Base-by-base conservation (phyloP, 2,329 filamentous ascomycete species). In the Arthrobotrys sphaeroides region DNA sequence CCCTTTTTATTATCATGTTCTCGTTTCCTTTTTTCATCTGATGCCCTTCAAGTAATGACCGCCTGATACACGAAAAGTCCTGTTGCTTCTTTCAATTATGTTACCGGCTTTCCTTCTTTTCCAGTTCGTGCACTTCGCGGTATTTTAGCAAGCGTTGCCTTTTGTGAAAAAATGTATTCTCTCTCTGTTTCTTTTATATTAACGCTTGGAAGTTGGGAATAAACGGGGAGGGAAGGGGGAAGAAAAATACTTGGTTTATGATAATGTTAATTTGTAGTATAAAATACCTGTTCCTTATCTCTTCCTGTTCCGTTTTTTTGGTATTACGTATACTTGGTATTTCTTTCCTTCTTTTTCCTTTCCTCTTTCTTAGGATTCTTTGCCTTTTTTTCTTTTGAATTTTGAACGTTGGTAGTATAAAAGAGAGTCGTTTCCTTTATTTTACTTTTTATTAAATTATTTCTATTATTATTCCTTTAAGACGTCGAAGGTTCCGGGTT, bases 221-320 rank as follows among this genome's bases (percentile, higher is more conserved):
- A 33, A 5, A 10, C 16, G 18, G 12, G 10, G 12, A 24, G 36
- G 36, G 36, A 40, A 2, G 36, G 24, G 18, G 18, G 31, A 31
- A 13, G 18, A 33, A 42, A 24, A 62, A 42, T 24, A 40, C 42
- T 53, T 18, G 51, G 33, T 31, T 26, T 22, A 16, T 38, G 31
- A 43, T 70, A 55, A 53, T 70, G 33, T 26, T 70, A 62, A 70
- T 70, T 33, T 69, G 31, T 69, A 53, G 65, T 69, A 51, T 69
- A 69, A 36, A 69, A 53, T n/a, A n/a, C n/a, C n/a, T n/a, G n/a
- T n/a, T n/a, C n/a, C n/a, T n/a, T n/a, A n/a, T n/a, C n/a, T n/a
- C n/a, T n/a, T n/a, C n/a, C n/a, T n/a, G n/a, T n/a, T n/a, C n/a
- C n/a, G n/a, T n/a, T n/a, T n/a, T n/a, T n/a, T n/a, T n/a, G n/a